Evolutionary conservation across 208 protist genomes (phyloP), one percentile per base, ranked within the genome.

Genomic region (Leishmania aethiopica): DNA sequence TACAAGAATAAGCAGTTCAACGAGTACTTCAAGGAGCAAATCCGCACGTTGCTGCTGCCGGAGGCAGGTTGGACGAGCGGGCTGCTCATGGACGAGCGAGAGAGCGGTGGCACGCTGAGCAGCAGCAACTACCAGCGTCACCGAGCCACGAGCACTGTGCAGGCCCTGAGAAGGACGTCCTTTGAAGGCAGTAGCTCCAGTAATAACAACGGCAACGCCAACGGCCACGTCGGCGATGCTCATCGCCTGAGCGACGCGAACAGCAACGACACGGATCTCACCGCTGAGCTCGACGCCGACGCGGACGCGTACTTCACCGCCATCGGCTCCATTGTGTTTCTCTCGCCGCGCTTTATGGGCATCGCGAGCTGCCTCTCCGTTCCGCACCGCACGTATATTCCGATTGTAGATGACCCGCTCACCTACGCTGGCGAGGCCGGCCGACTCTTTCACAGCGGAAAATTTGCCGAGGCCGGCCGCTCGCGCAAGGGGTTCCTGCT

Each of bases 401-500:
- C 89, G 32, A 84, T 97, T 37, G 47, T 77, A 13, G 94, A 97
- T 79, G 92, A 97, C 81, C 94, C 94, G 22, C 76, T 81, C 60
- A 91, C 91, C 13, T 97, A 97, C 79, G 90, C 86, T n/a, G 90
- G 92, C 67, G 85, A 88, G 3, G 83, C 79, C 1, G 80, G 83
- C 10, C 85, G 86, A 19, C 75, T 92, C 40, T 96, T 92, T 80
- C 88, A 94, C 74, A 86, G 86, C 76, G 84, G 78, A 37, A 93
- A 90, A 77, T 95, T 97, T 72, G 72, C 88, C 32, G 79, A 84
- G 73, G 92, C 92, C 7, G 88, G 88, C 13, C 85, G 82, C 45
- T 90, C 89, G 49, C 89, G 94, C 19, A 97, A 97, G 79, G 94
- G 94, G 3, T 96, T 90, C 75, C 45, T 97, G 47, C 83, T 97